These are phyloP conservation scores for Ceratocystis lukuohia DNA, from an alignment of 2,329 filamentous ascomycete genomes.

Conservation along the genomic window DNA sequence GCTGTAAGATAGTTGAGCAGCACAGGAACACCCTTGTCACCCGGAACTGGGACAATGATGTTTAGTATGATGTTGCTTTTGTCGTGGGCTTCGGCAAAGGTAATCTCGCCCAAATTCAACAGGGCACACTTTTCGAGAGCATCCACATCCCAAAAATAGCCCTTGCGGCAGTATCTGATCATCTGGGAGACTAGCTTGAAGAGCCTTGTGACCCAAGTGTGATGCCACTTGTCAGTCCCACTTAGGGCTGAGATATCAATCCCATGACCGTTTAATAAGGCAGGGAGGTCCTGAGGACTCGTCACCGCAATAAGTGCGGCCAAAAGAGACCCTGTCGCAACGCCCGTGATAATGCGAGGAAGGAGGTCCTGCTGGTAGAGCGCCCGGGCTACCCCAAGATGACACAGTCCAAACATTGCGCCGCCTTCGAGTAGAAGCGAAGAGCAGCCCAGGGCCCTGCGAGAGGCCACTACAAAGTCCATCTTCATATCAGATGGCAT, in stretches of 20 bases:
- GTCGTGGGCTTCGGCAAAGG: constrained; percentile 83
- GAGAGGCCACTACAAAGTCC: constrained; percentile 72
- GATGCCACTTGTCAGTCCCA: constrained; percentile 23
- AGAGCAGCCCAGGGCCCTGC: constrained; percentile 76
- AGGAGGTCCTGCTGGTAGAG: constrained; percentile 67
- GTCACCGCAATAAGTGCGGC: constrained; percentile 79
- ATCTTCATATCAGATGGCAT: constrained; percentile 54
- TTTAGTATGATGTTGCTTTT: constrained; percentile 78
- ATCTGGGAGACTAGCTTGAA: constrained; percentile 51
- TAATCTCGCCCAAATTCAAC: constrained; percentile 75
- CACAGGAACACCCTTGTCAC: constrained; percentile 63
- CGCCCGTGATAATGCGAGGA: constrained; percentile 82
- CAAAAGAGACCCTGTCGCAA: constrained; percentile 78
- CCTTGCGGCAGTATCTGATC: constrained; percentile 56
- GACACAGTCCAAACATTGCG: constrained; percentile 80
- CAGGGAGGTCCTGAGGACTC: constrained; percentile 69
- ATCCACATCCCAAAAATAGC: constrained; percentile 70
- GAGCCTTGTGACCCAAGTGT: constrained; percentile 14
- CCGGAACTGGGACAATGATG: constrained; percentile 72
- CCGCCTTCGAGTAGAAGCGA: constrained; percentile 80
- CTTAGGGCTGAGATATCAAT: constrained; percentile 76
- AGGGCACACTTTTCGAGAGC: constrained; percentile 74
- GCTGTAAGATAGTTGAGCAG: constrained; percentile 86
- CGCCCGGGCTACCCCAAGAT: constrained; percentile 81
- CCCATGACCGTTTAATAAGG: constrained; percentile 60